phyloP scores from a whole-genome alignment of 768 basidiomycete genomes.

The Galerina sulciceps region DNA sequence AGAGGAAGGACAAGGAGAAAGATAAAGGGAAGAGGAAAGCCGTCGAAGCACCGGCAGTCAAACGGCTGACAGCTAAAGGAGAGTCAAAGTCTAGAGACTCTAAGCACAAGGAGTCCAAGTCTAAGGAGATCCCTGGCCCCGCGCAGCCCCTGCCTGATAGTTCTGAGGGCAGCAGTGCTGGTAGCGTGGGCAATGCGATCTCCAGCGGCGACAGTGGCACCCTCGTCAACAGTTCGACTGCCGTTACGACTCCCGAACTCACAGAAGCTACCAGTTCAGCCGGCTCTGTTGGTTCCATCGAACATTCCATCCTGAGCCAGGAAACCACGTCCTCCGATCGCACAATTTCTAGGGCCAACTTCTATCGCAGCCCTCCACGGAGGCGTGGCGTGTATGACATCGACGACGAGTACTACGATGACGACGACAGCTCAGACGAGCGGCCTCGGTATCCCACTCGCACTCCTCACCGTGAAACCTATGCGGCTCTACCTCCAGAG shows the following conservation, averaged over 20 bases:
- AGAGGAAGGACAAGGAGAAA: conserved; percentile 30
- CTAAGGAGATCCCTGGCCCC: neutral
- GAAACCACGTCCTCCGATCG: conserved; percentile 26
- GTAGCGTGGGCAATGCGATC: conserved; percentile 22
- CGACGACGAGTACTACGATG: conserved; percentile 36
- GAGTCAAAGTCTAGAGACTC: conserved; percentile 6
- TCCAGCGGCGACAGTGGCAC: conserved; percentile 21
- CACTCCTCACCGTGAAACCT: conserved; percentile 68
- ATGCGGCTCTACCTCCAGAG: conserved; percentile 59
- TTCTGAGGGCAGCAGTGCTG: conserved; percentile 30
- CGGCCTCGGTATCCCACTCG: conserved; percentile 39
- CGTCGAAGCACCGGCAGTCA: conserved; percentile 8
- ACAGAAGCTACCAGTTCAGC: conserved; percentile 11
- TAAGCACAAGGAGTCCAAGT: conserved; percentile 4
- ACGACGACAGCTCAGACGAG: conserved; percentile 33
- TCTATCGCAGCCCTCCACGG: conserved; percentile 20
- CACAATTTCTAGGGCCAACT: conserved; percentile 17
- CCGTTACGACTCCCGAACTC: conserved; percentile 19
- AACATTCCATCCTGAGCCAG: conserved; percentile 19
- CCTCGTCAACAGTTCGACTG: conserved; percentile 14
- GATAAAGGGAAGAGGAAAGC: conserved; percentile 24
- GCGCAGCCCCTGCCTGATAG: conserved; percentile 15
- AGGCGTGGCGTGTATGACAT: conserved; percentile 34
- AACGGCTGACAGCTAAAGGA: conserved; percentile 3
- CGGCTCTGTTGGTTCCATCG: conserved; percentile 17